These are phyloP conservation scores for Vigna unguiculata DNA, from an alignment of 306 rosid genomes.

Conservation along the genomic window DNA sequence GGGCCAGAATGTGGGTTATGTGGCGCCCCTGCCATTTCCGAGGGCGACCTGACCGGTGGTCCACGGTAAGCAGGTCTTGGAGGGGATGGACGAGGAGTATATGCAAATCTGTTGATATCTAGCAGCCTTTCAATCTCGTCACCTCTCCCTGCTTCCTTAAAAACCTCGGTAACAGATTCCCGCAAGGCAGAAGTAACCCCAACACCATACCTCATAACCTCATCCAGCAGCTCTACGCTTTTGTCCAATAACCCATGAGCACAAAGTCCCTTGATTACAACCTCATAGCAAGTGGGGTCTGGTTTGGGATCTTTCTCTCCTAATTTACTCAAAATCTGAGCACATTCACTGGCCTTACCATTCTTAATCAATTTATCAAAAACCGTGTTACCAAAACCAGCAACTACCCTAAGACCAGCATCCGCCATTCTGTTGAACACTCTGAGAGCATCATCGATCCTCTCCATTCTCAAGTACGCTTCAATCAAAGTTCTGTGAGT, in stretches of 20 bases:
- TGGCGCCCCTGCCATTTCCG: constrained; percentile 27
- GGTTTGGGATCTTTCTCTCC: constrained; percentile 97
- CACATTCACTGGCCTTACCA: constrained; percentile 74
- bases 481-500: constrained; percentile 81
- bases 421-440: constrained; percentile 85
- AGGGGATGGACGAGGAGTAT: constrained; percentile 46
- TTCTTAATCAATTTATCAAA: constrained; percentile 78
- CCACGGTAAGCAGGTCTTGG: constrained; percentile 53
- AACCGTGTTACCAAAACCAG: constrained; percentile 74
- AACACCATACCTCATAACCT: constrained; percentile 79
- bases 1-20: constrained; percentile 31
- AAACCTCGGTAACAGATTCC: constrained; percentile 59
- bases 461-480: constrained; percentile 67
- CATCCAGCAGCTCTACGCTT: constrained; percentile 65
- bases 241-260: constrained; percentile 63
- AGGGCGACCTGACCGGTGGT: constrained; percentile 41
- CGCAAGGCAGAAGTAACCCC: constrained; percentile 73
- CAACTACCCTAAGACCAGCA: constrained; percentile 84
- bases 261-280: constrained; percentile 86
- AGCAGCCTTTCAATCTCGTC: constrained; percentile 79
- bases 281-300: constrained; percentile 82
- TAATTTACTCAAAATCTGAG: constrained; percentile 81
- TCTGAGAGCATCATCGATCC: constrained; percentile 79
- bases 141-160: constrained; percentile 65
- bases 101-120: constrained; percentile 56